Evolutionary conservation across 2,329 filamentous ascomycete genomes (phyloP).

Genomic region (Aureobasidium sp.): DNA sequence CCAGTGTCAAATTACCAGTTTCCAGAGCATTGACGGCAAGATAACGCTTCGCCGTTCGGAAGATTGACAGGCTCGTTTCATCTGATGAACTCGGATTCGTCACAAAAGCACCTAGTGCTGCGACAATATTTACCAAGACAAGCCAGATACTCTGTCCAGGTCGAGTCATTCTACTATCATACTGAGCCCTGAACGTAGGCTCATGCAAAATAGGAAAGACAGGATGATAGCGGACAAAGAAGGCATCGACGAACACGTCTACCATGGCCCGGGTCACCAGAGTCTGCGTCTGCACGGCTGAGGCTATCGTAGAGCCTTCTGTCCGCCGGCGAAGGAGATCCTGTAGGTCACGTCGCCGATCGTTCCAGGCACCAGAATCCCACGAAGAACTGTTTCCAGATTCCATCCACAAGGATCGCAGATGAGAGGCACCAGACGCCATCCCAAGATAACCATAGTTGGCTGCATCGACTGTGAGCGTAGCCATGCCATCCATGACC

Average conservation of each 20-base stretch:
- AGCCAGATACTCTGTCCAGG: slow-evolving; percentile 39
- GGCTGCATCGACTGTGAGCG: slow-evolving; percentile 26
- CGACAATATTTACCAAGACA: slow-evolving; percentile 39
- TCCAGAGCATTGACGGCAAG: slow-evolving; percentile 43
- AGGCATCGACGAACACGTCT: slow-evolving; percentile 28
- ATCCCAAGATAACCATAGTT: slow-evolving; percentile 40
- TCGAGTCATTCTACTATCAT: slow-evolving; percentile 37
- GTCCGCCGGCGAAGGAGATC: slow-evolving; percentile 4
- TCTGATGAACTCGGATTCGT: slow-evolving; percentile 29
- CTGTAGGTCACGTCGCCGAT: neutral
- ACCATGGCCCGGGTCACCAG: slow-evolving; percentile 11
- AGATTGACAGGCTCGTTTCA: slow-evolving; percentile 37
- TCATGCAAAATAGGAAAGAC: slow-evolving; percentile 44
- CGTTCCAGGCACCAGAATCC: slow-evolving; percentile 1
- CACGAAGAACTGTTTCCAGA: slow-evolving; percentile 5
- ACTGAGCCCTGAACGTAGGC: slow-evolving; percentile 41
- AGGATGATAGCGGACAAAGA: slow-evolving; percentile 41
- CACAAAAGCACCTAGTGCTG: slow-evolving; percentile 40
- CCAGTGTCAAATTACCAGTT: slow-evolving; percentile 42
- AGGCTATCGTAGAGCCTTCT: neutral
- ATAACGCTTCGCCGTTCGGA: slow-evolving; percentile 39
- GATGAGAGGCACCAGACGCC: slow-evolving; percentile 14
- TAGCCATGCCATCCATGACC: slow-evolving; percentile 28
- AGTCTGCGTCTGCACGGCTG: slow-evolving; percentile 4
- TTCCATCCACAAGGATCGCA: slow-evolving; percentile 13